A percentile compares a stretch with the other conserved stretches of the same genome.
Conservation (phyloP, 192 early-diverging fungal genomes). For the Podila clonocystis region DNA sequence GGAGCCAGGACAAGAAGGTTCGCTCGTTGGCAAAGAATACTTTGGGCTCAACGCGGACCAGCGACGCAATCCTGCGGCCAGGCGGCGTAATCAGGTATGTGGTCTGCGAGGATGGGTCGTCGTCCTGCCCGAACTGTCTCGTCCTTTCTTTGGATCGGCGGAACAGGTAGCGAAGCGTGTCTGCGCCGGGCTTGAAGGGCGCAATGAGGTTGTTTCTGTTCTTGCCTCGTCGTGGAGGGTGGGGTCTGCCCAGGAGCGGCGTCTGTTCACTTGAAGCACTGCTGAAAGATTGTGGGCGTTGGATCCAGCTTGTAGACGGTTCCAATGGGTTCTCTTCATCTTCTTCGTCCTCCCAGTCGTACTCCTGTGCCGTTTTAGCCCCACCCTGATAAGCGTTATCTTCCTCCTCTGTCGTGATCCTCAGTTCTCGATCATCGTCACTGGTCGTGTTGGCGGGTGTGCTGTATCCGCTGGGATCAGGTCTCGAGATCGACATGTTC, state of each 20-base stretch:
- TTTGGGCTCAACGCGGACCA: slow-evolving; percentile 84
- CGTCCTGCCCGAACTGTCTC: slow-evolving; percentile 28
- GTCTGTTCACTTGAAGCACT: slow-evolving; percentile 43
- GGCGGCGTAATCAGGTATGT: slow-evolving; percentile 39
- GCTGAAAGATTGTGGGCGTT: slow-evolving; percentile 27
- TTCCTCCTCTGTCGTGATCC: slow-evolving; percentile 28
- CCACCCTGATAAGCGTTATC: slow-evolving; percentile 33
- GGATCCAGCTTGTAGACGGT: slow-evolving; percentile 39
- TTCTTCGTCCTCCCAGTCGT: slow-evolving; percentile 32
- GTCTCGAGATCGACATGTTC: slow-evolving; percentile 63
- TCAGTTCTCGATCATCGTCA: slow-evolving; percentile 41
- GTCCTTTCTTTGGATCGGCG: slow-evolving; percentile 30
- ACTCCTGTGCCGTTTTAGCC: slow-evolving; percentile 19
- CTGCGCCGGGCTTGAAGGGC: slow-evolving; percentile 44
- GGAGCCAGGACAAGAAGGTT: slow-evolving; percentile 90
- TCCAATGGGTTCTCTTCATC: slow-evolving; percentile 47
- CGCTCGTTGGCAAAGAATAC: too few relatives aligned
- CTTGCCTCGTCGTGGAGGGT: slow-evolving; percentile 10
- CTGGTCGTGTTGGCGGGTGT: slow-evolving; percentile 51
- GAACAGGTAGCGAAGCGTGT: slow-evolving; percentile 47
- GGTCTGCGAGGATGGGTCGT: slow-evolving; percentile 15
- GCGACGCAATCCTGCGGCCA: slow-evolving; percentile 65
- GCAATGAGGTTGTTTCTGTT: slow-evolving; percentile 37
- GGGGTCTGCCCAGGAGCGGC: slow-evolving; percentile 18
- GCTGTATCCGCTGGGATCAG: slow-evolving; percentile 54